Conservation (phyloP, 331 rosid species). For the Quercus tomentella region DNA sequence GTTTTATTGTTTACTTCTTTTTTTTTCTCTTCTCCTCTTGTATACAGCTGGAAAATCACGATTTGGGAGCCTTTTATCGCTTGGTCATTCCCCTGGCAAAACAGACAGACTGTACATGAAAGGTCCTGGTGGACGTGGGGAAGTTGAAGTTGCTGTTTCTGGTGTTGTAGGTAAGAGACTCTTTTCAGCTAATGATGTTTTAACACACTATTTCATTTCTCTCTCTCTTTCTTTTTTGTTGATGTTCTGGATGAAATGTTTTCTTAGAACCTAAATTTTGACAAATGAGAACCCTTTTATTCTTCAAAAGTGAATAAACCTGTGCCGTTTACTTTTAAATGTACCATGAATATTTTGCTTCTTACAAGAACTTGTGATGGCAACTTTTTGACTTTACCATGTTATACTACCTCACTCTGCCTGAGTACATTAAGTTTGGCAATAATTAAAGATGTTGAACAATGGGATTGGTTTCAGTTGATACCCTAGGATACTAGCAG, state of each 20-base stretch:
- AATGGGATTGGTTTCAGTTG: no score
- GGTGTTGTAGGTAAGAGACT: constrained; percentile 68
- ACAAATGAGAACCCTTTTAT: background rate
- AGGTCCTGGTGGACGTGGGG: constrained; percentile 99
- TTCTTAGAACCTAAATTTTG: constrained; percentile 2
- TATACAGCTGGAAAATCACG: constrained; percentile 79
- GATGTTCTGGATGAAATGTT: background rate
- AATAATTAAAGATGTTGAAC: no score
- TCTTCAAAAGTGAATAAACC: background rate
- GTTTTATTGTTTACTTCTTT: background rate
- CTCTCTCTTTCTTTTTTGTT: background rate
- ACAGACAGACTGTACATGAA: constrained; percentile 92
- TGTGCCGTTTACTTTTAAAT: no score
- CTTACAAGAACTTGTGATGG: no score
- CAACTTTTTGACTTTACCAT: no score
- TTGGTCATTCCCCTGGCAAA: constrained; percentile 68
- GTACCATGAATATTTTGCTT: no score
- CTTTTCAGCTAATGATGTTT: background rate
- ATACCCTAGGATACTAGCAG: no score
- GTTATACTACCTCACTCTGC: no score
- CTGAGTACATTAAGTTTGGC: no score
- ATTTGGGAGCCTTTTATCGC: constrained; percentile 85
- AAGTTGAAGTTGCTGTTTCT: constrained; percentile 99
- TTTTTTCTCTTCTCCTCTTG: background rate
- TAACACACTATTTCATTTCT: background rate